Conservation (phyloP, 768 basidiomycete species). For the Leucosporidium creatinivorum region DNA sequence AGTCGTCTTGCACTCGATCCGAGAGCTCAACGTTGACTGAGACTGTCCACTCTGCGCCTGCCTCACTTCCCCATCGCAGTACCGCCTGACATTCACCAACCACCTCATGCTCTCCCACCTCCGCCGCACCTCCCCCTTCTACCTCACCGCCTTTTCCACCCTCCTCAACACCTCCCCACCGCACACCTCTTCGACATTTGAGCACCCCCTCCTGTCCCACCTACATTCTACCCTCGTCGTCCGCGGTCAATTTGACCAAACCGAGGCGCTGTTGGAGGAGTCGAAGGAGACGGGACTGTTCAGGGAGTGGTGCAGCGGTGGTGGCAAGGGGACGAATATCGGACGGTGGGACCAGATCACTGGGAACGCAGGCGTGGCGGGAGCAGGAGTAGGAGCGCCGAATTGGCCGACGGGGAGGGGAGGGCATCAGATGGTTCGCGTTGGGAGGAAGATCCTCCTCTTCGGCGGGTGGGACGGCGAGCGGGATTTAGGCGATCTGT, state of each 20-base stretch:
- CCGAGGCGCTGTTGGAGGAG: slow-evolving; percentile 11
- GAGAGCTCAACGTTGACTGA: no score
- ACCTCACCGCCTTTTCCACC: slow-evolving; percentile 1
- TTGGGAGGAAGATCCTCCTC: slow-evolving; percentile 20
- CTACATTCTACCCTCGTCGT: slow-evolving; percentile 12
- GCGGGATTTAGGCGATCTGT: slow-evolving; percentile 16
- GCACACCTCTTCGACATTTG: background rate
- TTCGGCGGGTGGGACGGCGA: slow-evolving; percentile 26
- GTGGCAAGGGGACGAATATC: background rate
- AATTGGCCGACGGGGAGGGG: slow-evolving; percentile 10
- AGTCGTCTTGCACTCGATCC: background rate
- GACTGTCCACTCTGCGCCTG: no score
- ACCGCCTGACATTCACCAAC: background rate
- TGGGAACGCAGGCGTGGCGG: no score
- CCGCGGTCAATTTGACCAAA: slow-evolving; percentile 6
- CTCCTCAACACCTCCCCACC: background rate
- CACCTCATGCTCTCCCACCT: slow-evolving; percentile 29
- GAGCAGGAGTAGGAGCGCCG: background rate
- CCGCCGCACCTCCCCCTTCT: slow-evolving; percentile 7
- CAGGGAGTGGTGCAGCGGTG: slow-evolving; percentile 9
- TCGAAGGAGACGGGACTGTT: background rate
- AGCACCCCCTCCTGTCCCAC: slow-evolving; percentile 10
- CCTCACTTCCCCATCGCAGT: no score
- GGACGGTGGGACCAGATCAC: slow-evolving; percentile 22
- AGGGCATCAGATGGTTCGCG: slow-evolving; percentile 28